A percentile compares a stretch with the other conserved stretches of the same genome.
These are phyloP conservation scores for Trichoderma sp. DNA, from an alignment of 2,329 filamentous ascomycete genomes.

Conservation along the genomic window DNA sequence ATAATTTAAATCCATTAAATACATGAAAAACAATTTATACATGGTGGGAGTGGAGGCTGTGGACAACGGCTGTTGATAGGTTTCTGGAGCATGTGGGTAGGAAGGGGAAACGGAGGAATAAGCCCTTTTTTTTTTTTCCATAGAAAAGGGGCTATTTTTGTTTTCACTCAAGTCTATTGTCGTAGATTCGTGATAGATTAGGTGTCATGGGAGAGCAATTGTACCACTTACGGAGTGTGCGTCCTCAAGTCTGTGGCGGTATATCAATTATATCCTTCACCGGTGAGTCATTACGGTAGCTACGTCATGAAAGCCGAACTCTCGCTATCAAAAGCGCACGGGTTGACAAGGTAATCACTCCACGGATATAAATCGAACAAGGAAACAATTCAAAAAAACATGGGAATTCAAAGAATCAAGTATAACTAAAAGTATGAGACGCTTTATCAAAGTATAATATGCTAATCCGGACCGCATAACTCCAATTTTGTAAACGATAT, in stretches of 20 bases:
- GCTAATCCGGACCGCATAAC: slow-evolving; percentile 12
- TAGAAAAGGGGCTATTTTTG: slow-evolving; percentile 29
- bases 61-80: slow-evolving; percentile 8
- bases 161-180: slow-evolving; percentile 35
- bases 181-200: slow-evolving; percentile 40
- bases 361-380: not conserved
- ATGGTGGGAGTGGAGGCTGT: slow-evolving; percentile 17
- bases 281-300: not conserved
- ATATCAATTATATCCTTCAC: not conserved
- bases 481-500: not conserved
- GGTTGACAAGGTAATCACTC: not conserved
- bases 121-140: not conserved
- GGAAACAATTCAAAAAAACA: not conserved
- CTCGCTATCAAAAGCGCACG: not conserved
- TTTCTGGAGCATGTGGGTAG: slow-evolving; percentile 21
- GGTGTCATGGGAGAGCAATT: slow-evolving; percentile 7
- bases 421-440: not conserved
- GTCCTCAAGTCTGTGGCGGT: not conserved
- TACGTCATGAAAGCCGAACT: not conserved
- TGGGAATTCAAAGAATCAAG: not conserved
- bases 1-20: slow-evolving; percentile 7
- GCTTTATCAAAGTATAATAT: slow-evolving; percentile 18
- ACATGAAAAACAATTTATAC: not conserved
- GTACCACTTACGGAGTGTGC: not conserved
- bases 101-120: slow-evolving; percentile 16